These are phyloP conservation scores for Phenoliferia sp. DNA, from an alignment of 1,284 basidiomycete species.

Conservation along the genomic window DNA sequence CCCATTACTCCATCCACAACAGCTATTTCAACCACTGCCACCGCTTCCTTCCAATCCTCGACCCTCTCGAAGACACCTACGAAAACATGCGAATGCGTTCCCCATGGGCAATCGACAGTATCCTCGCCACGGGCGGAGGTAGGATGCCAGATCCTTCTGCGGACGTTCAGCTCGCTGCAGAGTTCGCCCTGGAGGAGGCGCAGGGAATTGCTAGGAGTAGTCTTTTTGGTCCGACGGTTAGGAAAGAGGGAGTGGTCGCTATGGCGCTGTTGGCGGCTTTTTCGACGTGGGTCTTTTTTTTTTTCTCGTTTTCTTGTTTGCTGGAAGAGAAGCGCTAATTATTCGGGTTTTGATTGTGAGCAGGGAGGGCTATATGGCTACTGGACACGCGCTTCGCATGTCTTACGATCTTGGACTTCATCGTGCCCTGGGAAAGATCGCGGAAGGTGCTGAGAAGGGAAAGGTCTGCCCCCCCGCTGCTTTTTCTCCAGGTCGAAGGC, in stretches of 20 bases:
- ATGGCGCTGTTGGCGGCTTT: slow-evolving; percentile 14
- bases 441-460: slow-evolving; percentile 1
- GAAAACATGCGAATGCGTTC: slow-evolving; percentile 6
- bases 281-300: background rate
- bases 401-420: slow-evolving; percentile 11
- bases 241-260: slow-evolving; percentile 8
- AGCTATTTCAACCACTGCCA: slow-evolving; percentile 7
- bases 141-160: background rate
- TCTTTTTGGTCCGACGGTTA: slow-evolving; percentile 15
- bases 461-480: background rate
- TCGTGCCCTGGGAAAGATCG: slow-evolving; percentile 14
- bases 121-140: slow-evolving; percentile 6
- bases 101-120: slow-evolving; percentile 10
- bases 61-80: slow-evolving; percentile 11
- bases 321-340: background rate
- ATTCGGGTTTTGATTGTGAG: background rate
- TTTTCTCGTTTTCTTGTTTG: background rate
- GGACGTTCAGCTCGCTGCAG: slow-evolving; percentile 7
- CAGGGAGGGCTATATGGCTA: slow-evolving; percentile 6
- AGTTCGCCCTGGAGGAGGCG: slow-evolving; percentile 11
- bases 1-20: background rate
- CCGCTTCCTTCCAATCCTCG: slow-evolving; percentile 16
- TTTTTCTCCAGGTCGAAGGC: background rate
- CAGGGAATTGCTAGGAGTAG: slow-evolving; percentile 12
- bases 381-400: slow-evolving; percentile 13